Conservation (phyloP, 1,284 basidiomycete genomes). For the Papiliotrema flavescens region DNA sequence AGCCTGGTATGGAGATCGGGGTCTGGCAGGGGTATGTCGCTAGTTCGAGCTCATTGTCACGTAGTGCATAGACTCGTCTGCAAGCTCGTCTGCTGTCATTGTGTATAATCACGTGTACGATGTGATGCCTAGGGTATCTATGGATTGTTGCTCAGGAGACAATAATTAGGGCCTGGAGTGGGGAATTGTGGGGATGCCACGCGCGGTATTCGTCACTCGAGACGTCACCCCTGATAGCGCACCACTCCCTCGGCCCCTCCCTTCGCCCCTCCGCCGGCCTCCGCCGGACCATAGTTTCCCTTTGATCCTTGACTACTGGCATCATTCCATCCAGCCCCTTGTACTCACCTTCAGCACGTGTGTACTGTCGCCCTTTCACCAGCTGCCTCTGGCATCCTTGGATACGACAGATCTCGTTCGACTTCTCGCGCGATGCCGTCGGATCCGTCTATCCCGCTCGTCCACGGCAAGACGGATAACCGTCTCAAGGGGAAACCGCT, state of each 20-base stretch:
- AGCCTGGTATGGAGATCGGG: conserved; percentile 41
- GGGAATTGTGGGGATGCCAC: too few species aligned
- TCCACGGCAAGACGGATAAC: conserved; percentile 31
- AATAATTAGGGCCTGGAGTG: too few species aligned
- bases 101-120: not conserved
- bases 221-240: too few species aligned
- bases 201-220: too few species aligned
- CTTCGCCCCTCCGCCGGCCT: not conserved
- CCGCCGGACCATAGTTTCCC: too few species aligned
- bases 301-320: too few species aligned
- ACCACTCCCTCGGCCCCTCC: not conserved
- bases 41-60: not conserved
- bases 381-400: too few species aligned
- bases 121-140: too few species aligned
- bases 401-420: too few species aligned
- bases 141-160: too few species aligned
- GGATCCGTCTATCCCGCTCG: conserved; percentile 31
- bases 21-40: conserved; percentile 35
- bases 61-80: not conserved
- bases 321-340: not conserved
- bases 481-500: conserved; percentile 75
- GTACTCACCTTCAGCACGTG: not conserved
- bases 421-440: conserved; percentile 20
- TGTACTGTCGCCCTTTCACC: not conserved
- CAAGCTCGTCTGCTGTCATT: not conserved